A percentile compares a stretch with the other conserved stretches of the same genome.
Conservation (phyloP, 2,329 filamentous ascomycete genomes). For the Leptoxyphium fumago region DNA sequence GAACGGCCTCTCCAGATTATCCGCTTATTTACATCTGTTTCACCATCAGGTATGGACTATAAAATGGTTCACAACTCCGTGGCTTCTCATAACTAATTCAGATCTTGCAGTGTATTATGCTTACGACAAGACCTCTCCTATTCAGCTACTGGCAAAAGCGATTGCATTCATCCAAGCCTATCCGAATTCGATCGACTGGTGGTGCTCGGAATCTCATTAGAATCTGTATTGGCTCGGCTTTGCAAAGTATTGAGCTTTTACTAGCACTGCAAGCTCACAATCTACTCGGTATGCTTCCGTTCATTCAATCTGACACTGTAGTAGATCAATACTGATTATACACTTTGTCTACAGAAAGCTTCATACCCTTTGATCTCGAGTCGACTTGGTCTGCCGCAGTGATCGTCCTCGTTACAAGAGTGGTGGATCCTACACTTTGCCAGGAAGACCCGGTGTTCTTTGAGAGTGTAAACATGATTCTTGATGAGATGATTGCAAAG, state of each 20-base stretch:
- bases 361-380: constrained; percentile 12
- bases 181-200: constrained; percentile 3
- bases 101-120: constrained; percentile 8
- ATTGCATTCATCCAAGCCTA: constrained; percentile 1
- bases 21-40: constrained; percentile 10
- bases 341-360: constrained; percentile 10
- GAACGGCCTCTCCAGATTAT: constrained; percentile 9
- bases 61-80: no score
- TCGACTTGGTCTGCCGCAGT: constrained; percentile 10
- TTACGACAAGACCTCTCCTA: constrained; percentile 22
- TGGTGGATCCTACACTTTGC: constrained; percentile 8
- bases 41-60: constrained; percentile 10
- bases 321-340: no score
- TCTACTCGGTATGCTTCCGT: background rate
- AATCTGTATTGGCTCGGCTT: constrained; percentile 5
- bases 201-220: constrained; percentile 4
- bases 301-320: no score
- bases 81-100: no score
- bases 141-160: constrained; percentile 23
- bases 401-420: constrained; percentile 8
- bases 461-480: constrained; percentile 5
- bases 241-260: constrained; percentile 5
- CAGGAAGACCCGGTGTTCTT: constrained; percentile 6
- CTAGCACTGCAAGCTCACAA: constrained; percentile 2
- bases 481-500: constrained; percentile 10